These are phyloP conservation scores for Pseudotsuga menziesii DNA, from an alignment of 75 land plant species.

Conservation along the genomic window DNA sequence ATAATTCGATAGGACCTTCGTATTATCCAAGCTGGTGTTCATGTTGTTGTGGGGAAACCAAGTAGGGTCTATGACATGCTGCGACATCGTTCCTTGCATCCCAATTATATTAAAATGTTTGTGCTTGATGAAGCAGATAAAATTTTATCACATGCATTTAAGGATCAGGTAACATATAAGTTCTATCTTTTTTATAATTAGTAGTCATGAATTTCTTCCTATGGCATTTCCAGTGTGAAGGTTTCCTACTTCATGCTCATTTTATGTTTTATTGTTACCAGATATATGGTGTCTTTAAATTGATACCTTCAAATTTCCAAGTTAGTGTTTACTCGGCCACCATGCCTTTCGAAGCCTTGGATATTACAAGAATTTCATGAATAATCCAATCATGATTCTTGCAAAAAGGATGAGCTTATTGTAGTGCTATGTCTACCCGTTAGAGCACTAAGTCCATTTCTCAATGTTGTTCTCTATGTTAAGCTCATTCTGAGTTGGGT, in stretches of 20 bases:
- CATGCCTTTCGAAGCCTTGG: conserved; percentile 69
- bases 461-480: no score
- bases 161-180: conserved; percentile 53
- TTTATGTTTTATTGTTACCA: conserved; percentile 7
- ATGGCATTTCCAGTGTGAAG: background rate
- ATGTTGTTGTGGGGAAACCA: conserved; percentile 77
- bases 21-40: conserved; percentile 59
- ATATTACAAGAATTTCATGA: conserved; percentile 74
- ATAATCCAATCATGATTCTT: conserved; percentile 61
- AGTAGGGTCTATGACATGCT: conserved; percentile 66
- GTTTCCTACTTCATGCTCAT: background rate
- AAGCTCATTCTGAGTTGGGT: no score
- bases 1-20: conserved; percentile 57
- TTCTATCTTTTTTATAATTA: background rate
- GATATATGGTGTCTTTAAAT: conserved; percentile 52
- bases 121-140: conserved; percentile 79
- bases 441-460: no score
- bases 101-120: conserved; percentile 55
- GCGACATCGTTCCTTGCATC: conserved; percentile 37
- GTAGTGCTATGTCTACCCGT: no score
- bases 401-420: conserved; percentile 57
- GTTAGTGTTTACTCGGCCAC: conserved; percentile 72
- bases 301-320: conserved; percentile 51
- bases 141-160: conserved; percentile 82
- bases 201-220: background rate